Evolutionary conservation across 257 asterid species (phyloP), one percentile per base, ranked within the genome.

Genomic region (Leptodermis oblonga): DNA sequence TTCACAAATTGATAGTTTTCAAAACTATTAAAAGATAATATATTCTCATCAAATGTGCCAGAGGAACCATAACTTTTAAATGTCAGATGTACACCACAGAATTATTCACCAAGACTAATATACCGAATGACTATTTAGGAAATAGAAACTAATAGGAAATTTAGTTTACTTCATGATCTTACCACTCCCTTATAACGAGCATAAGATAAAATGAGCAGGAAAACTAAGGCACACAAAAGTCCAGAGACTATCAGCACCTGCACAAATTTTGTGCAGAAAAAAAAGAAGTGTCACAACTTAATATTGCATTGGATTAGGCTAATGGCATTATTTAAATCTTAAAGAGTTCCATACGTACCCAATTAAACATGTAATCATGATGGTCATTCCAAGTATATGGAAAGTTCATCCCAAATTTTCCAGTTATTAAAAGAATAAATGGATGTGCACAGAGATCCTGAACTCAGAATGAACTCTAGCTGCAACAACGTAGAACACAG

Each of bases 391-490:
- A 92, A 55, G 91, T 82, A 62, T 86, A 92, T 13, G 96, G 96
- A 62, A 92, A 85, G 89, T 90, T 92, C 98, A 90, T 82, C 26
- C 98, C 98, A 65, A 92, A 90, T 18, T 88, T 90, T 55, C 80
- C 96, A 49, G 93, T 82, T 30, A 92, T 72, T 82, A 92, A 75
- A n/a, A 14, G 96, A 78, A 75, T 82, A 90, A 13, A 90, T 36
- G 17, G 98, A 51, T 26, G 80, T 2, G 71, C 87, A 78, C 17
- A 88, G 86, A 1, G 95, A 88, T 67, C 92, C 98, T 22, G 98
- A 82, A 52, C 97, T 88, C 37, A 92, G 93, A 73, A 88, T 74
- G n/a, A 92, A 93, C 80, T 92, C 98, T 68, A 90, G 81, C 98
- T 92, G 93, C 79, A 82, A 68, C 3, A 51, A 25, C 69, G 67